A percentile compares a stretch with the other conserved stretches of the same genome.
phyloP scores from a whole-genome alignment of 2,329 filamentous ascomycete species.

The Aureobasidium zeae region DNA sequence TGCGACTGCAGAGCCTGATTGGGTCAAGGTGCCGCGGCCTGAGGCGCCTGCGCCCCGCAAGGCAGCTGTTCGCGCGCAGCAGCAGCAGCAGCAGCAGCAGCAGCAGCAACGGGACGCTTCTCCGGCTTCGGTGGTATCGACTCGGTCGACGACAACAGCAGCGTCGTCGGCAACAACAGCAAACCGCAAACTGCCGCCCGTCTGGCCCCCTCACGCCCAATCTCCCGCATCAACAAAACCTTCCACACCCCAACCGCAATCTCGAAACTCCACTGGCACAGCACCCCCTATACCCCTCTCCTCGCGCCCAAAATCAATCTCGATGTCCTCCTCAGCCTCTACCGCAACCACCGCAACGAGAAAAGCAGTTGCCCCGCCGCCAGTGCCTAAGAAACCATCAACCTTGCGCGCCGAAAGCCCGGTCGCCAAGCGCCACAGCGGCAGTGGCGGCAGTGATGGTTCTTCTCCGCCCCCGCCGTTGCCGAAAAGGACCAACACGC shows the following conservation, averaged over 20 bases:
- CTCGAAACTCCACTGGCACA: too few relatives aligned
- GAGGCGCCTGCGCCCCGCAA: constrained; percentile 20
- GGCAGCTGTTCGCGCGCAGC: too few relatives aligned
- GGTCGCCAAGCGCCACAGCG: constrained; percentile 16
- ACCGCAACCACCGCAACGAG: constrained; percentile 29
- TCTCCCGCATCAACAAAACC: constrained; percentile 13
- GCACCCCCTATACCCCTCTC: too few relatives aligned
- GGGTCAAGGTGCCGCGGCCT: constrained; percentile 50
- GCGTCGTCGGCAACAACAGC: not conserved
- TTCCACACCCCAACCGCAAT: constrained; percentile 19
- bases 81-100: too few relatives aligned
- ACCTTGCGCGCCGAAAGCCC: constrained; percentile 24
- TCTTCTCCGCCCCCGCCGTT: constrained; percentile 20
- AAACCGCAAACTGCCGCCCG: constrained; percentile 10
- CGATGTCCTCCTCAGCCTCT: too few relatives aligned
- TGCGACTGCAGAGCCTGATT: constrained; percentile 66
- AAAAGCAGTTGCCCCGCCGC: constrained; percentile 29
- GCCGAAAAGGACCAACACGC: constrained; percentile 18
- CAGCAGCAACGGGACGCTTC: too few relatives aligned
- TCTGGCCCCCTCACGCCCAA: constrained; percentile 10
- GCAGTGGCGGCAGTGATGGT: too few relatives aligned
- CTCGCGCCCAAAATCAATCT: too few relatives aligned
- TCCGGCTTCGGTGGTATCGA: too few relatives aligned
- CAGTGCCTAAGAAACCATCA: constrained; percentile 28
- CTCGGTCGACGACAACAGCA: too few relatives aligned